These are phyloP conservation scores for Boletus reticuloceps DNA, from an alignment of 768 basidiomycete species.

Conservation along the genomic window DNA sequence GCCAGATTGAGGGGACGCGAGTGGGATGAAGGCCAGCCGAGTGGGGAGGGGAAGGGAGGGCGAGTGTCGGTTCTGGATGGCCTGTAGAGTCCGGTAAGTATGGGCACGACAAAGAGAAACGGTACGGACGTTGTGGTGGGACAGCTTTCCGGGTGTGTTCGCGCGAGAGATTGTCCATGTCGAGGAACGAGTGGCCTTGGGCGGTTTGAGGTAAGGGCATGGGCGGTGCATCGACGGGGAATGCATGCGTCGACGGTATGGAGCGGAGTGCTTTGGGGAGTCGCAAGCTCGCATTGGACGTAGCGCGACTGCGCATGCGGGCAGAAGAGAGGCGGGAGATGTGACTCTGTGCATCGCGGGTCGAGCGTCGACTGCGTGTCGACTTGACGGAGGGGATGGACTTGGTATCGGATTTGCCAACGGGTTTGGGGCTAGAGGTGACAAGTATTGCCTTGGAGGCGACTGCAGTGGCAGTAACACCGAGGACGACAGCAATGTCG, in stretches of 20 bases:
- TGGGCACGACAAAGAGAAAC: background rate
- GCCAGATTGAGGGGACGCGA: constrained; percentile 49
- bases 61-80: constrained; percentile 8
- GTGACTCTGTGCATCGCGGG: constrained; percentile 30
- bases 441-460: constrained; percentile 36
- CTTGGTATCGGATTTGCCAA: constrained; percentile 16
- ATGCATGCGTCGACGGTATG: constrained; percentile 33
- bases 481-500: constrained; percentile 33
- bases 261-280: constrained; percentile 42
- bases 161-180: constrained; percentile 33
- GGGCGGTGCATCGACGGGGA: constrained; percentile 31
- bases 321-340: constrained; percentile 58
- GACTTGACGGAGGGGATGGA: constrained; percentile 28
- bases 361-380: constrained; percentile 23
- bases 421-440: background rate
- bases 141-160: constrained; percentile 27
- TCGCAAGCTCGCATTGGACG: constrained; percentile 66
- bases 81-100: constrained; percentile 3
- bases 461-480: constrained; percentile 38
- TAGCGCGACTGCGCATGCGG: constrained; percentile 57
- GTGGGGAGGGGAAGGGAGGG: constrained; percentile 21
- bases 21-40: constrained; percentile 20
- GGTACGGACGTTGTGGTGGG: constrained; percentile 15
- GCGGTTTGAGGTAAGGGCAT: constrained; percentile 19
- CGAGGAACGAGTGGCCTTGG: constrained; percentile 31